Conservation (phyloP, 148 eudicot species). For the Silene conica region DNA sequence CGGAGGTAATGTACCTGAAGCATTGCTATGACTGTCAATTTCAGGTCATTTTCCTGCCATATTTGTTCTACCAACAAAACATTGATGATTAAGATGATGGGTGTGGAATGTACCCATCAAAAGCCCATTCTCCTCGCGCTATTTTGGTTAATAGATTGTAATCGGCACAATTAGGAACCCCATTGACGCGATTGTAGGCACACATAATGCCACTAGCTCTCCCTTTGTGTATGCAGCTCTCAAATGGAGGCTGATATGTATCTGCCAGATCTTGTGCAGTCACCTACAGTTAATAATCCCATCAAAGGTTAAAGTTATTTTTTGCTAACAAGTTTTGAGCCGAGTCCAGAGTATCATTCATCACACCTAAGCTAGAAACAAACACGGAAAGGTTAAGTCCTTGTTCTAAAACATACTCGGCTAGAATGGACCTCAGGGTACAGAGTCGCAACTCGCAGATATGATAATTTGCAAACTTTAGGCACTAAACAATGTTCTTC, state of each 20-base stretch:
- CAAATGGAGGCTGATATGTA: constrained; percentile 86
- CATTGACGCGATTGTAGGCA: constrained; percentile 81
- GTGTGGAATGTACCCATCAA: constrained; percentile 53
- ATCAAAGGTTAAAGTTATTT: constrained; percentile 2
- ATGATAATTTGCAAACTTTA: not conserved
- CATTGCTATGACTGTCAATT: constrained; percentile 9
- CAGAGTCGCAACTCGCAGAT: not conserved
- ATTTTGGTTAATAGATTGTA: constrained; percentile 53
- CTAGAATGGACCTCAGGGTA: not conserved
- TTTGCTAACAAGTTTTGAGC: not conserved
- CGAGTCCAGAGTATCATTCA: not conserved
- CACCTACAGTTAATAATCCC: constrained; percentile 40
- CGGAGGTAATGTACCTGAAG: constrained; percentile 79
- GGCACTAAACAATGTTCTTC: not conserved
- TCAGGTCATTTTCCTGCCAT: not conserved
- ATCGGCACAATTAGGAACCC: constrained; percentile 86
- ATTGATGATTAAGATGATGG: not conserved
- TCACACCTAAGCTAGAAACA: not conserved
- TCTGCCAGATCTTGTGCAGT: constrained; percentile 88
- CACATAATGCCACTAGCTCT: constrained; percentile 97
- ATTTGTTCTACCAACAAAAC: constrained; percentile 2
- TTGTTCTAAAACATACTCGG: not conserved
- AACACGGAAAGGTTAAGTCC: not conserved
- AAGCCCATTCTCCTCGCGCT: constrained; percentile 75
- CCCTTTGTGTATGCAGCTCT: constrained; percentile 64